phyloP scores from a whole-genome alignment of 1,139 yeast species.

The Lizanozyma gosingica region DNA sequence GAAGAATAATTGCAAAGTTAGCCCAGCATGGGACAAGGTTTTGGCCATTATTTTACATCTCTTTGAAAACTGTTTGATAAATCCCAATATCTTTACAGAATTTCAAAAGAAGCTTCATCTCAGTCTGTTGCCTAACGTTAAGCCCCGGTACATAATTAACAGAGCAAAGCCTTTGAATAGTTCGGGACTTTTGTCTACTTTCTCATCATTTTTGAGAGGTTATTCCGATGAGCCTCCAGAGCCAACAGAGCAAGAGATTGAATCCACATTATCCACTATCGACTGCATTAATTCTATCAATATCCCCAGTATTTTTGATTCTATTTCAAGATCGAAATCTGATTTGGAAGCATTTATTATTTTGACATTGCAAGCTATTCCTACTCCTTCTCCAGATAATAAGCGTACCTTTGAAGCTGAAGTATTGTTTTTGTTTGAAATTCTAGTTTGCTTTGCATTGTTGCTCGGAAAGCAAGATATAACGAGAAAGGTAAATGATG shows the following conservation, averaged over 20 bases:
- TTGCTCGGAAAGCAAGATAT: constrained; percentile 31
- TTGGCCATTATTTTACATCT: constrained; percentile 54
- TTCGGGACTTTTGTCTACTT: constrained; percentile 72
- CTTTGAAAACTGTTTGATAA: constrained; percentile 64
- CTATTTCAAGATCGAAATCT: constrained; percentile 1
- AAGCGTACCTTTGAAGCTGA: constrained; percentile 47
- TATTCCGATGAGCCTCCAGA: constrained; percentile 80
- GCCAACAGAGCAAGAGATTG: constrained; percentile 89
- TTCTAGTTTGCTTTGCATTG: constrained; percentile 41
- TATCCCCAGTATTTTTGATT: constrained; percentile 39
- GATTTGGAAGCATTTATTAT: constrained; percentile 11
- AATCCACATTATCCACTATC: constrained; percentile 69
- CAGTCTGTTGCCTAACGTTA: constrained; percentile 48
- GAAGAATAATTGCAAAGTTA: constrained; percentile 41
- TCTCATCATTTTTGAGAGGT: constrained; percentile 87
- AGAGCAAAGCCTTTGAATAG: constrained; percentile 57
- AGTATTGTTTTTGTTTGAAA: constrained; percentile 46
- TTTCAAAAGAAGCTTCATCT: constrained; percentile 50
- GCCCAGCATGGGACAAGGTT: constrained; percentile 54
- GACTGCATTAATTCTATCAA: constrained; percentile 73
- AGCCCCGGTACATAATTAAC: constrained; percentile 57
- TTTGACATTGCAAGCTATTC: constrained; percentile 22
- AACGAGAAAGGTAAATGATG: constrained; percentile 9
- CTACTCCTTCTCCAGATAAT: constrained; percentile 22
- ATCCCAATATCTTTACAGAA: constrained; percentile 57